Percentiles rank a stretch among this genome's conserved stretches.
phyloP scores from a whole-genome alignment of 108 stramenopile genomes.

The Fistulifera pelliculosa region DNA sequence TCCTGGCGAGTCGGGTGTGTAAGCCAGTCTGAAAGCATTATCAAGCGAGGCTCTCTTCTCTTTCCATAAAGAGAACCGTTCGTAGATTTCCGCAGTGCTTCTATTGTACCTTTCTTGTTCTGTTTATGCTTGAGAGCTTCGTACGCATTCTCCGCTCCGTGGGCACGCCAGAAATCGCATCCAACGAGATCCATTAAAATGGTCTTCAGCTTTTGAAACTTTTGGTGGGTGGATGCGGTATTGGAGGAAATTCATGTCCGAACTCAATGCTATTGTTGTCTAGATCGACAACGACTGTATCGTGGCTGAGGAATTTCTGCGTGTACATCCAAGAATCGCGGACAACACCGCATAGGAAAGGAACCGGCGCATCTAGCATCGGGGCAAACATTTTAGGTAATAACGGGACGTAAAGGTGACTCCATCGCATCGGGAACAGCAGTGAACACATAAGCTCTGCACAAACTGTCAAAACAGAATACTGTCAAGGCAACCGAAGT shows the following conservation, averaged over 20 bases:
- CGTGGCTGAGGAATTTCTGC: conserved; percentile 57
- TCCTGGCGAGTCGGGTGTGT: conserved; percentile 45
- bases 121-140: neutral
- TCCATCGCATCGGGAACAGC: conserved; percentile 96
- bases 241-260: conserved; percentile 38
- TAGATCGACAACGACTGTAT: conserved; percentile 86
- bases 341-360: conserved; percentile 77
- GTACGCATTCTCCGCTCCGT: conserved; percentile 52
- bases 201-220: conserved; percentile 61
- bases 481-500: too few relatives aligned
- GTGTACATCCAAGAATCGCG: conserved; percentile 65
- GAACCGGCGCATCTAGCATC: conserved; percentile 87
- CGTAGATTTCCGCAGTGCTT: conserved; percentile 12
- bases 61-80: too few relatives aligned
- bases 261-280: conserved; percentile 70
- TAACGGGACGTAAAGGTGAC: conserved; percentile 82
- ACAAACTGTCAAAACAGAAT: conserved; percentile 80
- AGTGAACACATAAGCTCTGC: conserved; percentile 90
- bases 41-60: conserved; percentile 63
- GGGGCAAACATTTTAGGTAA: conserved; percentile 72
- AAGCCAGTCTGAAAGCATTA: conserved; percentile 72
- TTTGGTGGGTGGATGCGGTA: conserved; percentile 52
- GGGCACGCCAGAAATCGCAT: conserved; percentile 68
- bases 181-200: conserved; percentile 63
- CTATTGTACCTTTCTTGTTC: conserved; percentile 4